phyloP scores from a whole-genome alignment of 2,329 filamentous ascomycete genomes.

The Exophiala phaeomuriformis region DNA sequence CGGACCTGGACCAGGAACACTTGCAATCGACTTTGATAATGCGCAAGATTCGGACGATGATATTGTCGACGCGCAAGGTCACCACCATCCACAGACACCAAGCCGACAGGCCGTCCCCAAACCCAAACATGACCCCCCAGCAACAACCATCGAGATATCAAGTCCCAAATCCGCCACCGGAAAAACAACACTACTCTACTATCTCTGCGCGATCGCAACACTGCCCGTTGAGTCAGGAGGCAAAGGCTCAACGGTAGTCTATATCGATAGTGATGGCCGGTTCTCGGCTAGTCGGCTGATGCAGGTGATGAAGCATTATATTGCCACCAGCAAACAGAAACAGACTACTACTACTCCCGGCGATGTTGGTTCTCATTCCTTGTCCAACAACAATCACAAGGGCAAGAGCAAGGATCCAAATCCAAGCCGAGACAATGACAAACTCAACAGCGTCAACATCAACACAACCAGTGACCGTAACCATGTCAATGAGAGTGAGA shows the following conservation, averaged over 20 bases:
- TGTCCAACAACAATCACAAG: not conserved
- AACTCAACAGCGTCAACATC: not conserved
- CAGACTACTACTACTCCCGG: not conserved
- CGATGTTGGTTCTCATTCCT: too few relatives aligned
- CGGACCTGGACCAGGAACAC: too few relatives aligned
- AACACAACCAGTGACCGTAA: not conserved
- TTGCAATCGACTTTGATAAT: too few relatives aligned
- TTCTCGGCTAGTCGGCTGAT: slow-evolving; percentile 47
- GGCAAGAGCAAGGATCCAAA: too few relatives aligned
- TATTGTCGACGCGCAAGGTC: not conserved
- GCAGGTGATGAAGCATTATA: slow-evolving; percentile 29
- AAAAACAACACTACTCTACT: slow-evolving; percentile 54
- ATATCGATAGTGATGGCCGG: slow-evolving; percentile 50
- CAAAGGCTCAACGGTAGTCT: slow-evolving; percentile 44
- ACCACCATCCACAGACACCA: not conserved
- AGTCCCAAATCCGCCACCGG: slow-evolving; percentile 47
- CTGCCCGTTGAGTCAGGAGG: slow-evolving; percentile 43
- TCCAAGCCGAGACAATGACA: too few relatives aligned
- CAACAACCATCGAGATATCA: slow-evolving; percentile 48
- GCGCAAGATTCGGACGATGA: too few relatives aligned
- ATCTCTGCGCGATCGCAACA: slow-evolving; percentile 46
- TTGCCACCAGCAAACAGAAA: slow-evolving; percentile 13
- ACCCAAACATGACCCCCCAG: slow-evolving; percentile 19
- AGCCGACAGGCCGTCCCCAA: not conserved
- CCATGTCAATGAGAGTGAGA: too few relatives aligned